Base-by-base conservation (phyloP, 2,329 filamentous ascomycete species). In the Xylariaceae sp. region DNA sequence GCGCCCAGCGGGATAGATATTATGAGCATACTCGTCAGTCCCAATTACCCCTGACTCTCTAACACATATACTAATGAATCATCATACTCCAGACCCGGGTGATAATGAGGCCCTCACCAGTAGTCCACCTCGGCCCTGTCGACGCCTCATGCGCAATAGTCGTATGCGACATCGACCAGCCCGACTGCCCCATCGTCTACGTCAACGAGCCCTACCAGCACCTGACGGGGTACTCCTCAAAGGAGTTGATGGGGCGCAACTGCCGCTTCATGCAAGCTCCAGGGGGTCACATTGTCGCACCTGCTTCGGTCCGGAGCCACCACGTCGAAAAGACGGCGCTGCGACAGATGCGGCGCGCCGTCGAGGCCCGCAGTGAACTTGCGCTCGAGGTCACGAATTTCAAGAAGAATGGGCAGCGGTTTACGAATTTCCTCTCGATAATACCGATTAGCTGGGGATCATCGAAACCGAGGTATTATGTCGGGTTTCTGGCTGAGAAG, bases 181-280 rank as follows among this genome's bases (percentile, higher is more conserved):
- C 88, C 34, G 90, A 95, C 72, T 78, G 81, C 35, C 91, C 92
- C 2, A 91, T 96, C 61, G 84, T 95, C 7, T 96, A 95, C 71
- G 90, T 87, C 65, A 93, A 90, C 1, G 88, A 92, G 4, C 83
- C 89, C 35, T 96, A 95, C 71, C 82, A 86, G 67, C 78, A 86
- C 5, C 76, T 96, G 63, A 96, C 91, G 0, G 91, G 90, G 34
- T 96, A 96, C 73, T 82, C 82, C 1, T 80, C 82, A 62, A 77
- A 82, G 60, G 92, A 95, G 74, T 87, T 91, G 30, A 72, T 92
- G 3, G 91, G 90, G 10, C 80, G 82, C 51, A 96, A 96, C 72
- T 95, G 90, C 70, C 88, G 90, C 9, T 95, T 96, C 69, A 79
- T 96, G 11, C 92, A 96, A 70, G 83, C 83, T 0, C 89, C 90